Evolutionary conservation across 345 rosid species (phyloP).

Genomic region (Lagerstroemia speciosa): DNA sequence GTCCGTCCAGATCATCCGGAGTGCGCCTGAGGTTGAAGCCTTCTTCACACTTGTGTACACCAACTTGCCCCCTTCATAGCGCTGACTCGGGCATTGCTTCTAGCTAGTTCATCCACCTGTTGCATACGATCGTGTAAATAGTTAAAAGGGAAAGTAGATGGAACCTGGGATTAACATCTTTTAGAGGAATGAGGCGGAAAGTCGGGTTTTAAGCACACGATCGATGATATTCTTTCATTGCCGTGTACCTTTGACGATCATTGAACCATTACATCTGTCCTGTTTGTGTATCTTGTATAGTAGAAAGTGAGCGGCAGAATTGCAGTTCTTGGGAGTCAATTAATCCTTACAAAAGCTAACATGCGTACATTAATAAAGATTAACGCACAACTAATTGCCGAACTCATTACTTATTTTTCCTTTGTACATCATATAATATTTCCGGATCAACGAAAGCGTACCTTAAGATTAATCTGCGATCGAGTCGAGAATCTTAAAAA

Average conservation of each 20-base stretch:
- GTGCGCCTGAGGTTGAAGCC: conserved; percentile 57
- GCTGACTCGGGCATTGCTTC: conserved; percentile 13
- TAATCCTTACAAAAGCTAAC: no score
- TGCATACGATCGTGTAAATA: conserved; percentile 3
- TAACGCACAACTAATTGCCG: no score
- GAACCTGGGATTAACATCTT: background rate
- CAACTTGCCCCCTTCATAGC: conserved; percentile 40
- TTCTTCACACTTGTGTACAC: conserved; percentile 84
- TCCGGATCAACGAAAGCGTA: no score
- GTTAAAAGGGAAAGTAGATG: background rate
- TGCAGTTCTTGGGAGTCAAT: no score
- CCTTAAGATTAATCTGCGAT: no score
- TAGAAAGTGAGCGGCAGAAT: no score
- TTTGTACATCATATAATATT: no score
- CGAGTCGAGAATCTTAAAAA: no score
- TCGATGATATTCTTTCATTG: conserved; percentile 7
- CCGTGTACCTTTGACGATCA: background rate
- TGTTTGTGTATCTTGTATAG: background rate
- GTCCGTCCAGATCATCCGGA: conserved; percentile 41
- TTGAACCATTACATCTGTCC: background rate
- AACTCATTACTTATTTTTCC: no score
- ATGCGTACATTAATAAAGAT: no score
- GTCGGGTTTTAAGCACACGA: background rate
- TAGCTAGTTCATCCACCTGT: conserved; percentile 14
- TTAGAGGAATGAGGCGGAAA: conserved; percentile 4